Base-by-base conservation (phyloP, 2,329 filamentous ascomycete genomes). In the Cercospora sp. region DNA sequence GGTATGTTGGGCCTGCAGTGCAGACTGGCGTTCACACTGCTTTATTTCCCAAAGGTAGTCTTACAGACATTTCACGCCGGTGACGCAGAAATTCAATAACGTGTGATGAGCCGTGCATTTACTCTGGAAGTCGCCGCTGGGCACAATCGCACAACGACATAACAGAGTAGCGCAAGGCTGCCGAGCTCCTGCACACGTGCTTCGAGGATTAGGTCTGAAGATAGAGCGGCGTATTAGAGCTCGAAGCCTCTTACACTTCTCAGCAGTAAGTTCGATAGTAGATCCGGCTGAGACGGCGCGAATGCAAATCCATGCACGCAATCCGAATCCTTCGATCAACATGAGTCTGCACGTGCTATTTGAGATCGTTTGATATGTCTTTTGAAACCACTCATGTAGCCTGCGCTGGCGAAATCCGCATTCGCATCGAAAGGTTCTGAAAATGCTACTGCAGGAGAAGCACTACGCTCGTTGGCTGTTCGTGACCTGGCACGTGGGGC, bases 211-310 rank as follows among this genome's bases (percentile, higher is more conserved):
- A 58, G 53, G 53, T 9, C 26, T 31, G 26, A 30, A 26, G 26
- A 30, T 57, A 58, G 53, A n/a, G 26, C 26, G 30, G 26, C 30
- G 53, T 5, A n/a, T 33, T 12, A 30, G 30, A 55, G 28, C 61
- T 20, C 33, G 28, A 57, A 57, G 62, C 51, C 48, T 58, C 31
- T 36, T 12, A 28, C n/a, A 31, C 45, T 8, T 42, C 33, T 48
- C 31, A 13, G 33, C 48, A 58, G 48, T 57, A 57, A 64, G 48
- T 64, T 64, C 62, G 62, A 64, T 64, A 64, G 62, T 58, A 58
- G 53, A 42, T n/a, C 26, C 62, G 62, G 30, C 13, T 64, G 62
- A 55, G 62, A 51, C 62, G 48, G 62, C 33, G 42, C 33, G 26
- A 39, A 30, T 58, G 53, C 53, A 58, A 33, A 62, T 12, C 16